Base-by-base conservation (phyloP, 495 filamentous ascomycete species). In the Penicillium desertorum region DNA sequence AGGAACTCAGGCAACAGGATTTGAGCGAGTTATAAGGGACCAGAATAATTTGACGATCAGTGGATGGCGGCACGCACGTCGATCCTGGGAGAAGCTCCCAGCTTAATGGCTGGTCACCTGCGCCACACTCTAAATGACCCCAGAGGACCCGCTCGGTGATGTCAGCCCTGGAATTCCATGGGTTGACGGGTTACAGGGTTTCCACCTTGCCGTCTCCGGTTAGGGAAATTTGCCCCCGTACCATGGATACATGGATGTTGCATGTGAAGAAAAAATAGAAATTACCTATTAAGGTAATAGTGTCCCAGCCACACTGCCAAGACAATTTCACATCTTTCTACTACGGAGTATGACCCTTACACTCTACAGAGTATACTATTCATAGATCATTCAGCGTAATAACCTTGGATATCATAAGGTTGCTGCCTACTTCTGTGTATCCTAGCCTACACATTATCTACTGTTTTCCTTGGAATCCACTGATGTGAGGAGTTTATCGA, bases 21-120 rank as follows among this genome's bases (percentile, higher is more conserved):
- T 66, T 57, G 56, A 43, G 51, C 51, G 42, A 20, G 32, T 63
- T 61, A 62, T 50, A 60, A 68, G 22, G 52, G 36, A 29, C 34
- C 53, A 49, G 62, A 58, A 62, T 59, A 66, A 66, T 64, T 64
- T 54, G 43, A 51, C 43, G 66, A 69, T 69, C 66, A 59, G 64
- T 69, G 66, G 66, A 62, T 57, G 47, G 45, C 43, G 32, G 30
- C 10, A 34, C 32, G 45, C 20, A 12, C 19, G 51, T 11, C 45
- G 58, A 66, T 53, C 66, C 58, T 4, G 50, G 51, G 46, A 12
- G 27, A 27, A 48, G 30, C 46, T 22, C 5, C 8, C 6, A n/a
- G 19, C 17, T 64, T 17, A 67, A 32, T 62, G 62, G 61, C 25
- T 22, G 20, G 19, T 2, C 12, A 32, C 46, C 60, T 66, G 54